Percentiles rank a stretch among this genome's conserved stretches.
These are phyloP conservation scores for Micractinium sp. DNA, from an alignment of 139 green algal species.

Conservation along the genomic window DNA sequence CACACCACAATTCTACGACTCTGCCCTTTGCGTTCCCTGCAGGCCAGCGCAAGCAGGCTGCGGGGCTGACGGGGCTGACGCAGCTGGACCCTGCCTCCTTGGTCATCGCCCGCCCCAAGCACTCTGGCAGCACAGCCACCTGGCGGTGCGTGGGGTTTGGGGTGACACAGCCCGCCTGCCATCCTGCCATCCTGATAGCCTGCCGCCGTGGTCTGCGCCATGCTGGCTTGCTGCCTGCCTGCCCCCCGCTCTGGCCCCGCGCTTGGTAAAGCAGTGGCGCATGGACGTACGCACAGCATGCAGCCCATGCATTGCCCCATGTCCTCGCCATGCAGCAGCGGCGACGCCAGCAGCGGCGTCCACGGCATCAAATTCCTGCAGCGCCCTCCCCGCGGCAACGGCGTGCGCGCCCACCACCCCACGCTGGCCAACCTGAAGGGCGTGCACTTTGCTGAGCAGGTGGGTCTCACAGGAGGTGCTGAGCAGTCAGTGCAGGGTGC, in stretches of 20 bases:
- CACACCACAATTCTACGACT: too few relatives aligned
- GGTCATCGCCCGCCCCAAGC: constrained; percentile 11
- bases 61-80: constrained; percentile 19
- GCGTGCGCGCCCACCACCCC: constrained; percentile 34
- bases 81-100: constrained; percentile 32
- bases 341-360: neutral
- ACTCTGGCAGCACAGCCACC: neutral
- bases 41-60: neutral
- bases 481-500: neutral
- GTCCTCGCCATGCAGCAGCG: neutral
- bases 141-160: neutral
- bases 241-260: too few relatives aligned
- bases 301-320: neutral
- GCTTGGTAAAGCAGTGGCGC: too few relatives aligned
- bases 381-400: constrained; percentile 41
- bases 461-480: constrained; percentile 1
- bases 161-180: neutral
- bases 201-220: too few relatives aligned
- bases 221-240: too few relatives aligned
- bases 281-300: too few relatives aligned
- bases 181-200: neutral
- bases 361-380: constrained; percentile 48
- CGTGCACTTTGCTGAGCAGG: constrained; percentile 52
- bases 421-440: constrained; percentile 30
- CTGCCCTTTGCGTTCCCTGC: neutral